Base-by-base conservation (phyloP, 208 protist species). In the Sergeia podlipaevii region DNA sequence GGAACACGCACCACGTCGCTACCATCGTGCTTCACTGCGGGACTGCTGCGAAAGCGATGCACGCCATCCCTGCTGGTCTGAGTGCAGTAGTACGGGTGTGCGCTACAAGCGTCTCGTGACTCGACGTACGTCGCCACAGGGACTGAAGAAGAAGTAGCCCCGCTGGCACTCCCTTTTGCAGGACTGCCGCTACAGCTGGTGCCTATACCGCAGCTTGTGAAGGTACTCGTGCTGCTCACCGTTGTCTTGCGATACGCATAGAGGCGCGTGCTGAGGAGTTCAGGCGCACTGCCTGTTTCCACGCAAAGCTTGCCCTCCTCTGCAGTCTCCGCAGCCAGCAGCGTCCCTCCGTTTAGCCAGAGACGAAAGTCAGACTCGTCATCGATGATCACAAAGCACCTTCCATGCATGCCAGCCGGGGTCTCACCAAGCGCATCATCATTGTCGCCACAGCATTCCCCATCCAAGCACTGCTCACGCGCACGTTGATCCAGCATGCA, bases 361-460 rank as follows among this genome's bases (percentile, higher is more conserved):
- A 77, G 37, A n/a, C 62, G 27, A 68, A 77, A 77, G 39, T 77
- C 70, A 17, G 59, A 49, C 20, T 64, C 70, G 37, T 77, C 70
- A 34, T 71, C 65, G 37, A 77, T 58, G 13, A 73, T 45, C 28
- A 77, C 56, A 17, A 57, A 15, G 44, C 70, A 77, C 33, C 39
- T 62, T 24, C 70, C 70, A 8, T n/a, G 24, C 32, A 56, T 56
- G 15, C 50, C 27, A 10, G 46, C 46, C 23, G n/a, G n/a, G 34
- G n/a, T n/a, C 34, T 38, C 34, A 38, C 32, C 34, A 45, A 15
- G 33, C 8, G 38, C 13, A 15, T 54, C 18, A 17, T 18, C 50
- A 18, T 45, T 34, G 46, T 52, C 23, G 7, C 8, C 10, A 11
- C 42, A 47, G 15, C 34, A 10, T 15, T 38, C 15, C 11, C 15